phyloP scores from a whole-genome alignment of 2,329 filamentous ascomycete genomes.

The Fusarium proliferatum region DNA sequence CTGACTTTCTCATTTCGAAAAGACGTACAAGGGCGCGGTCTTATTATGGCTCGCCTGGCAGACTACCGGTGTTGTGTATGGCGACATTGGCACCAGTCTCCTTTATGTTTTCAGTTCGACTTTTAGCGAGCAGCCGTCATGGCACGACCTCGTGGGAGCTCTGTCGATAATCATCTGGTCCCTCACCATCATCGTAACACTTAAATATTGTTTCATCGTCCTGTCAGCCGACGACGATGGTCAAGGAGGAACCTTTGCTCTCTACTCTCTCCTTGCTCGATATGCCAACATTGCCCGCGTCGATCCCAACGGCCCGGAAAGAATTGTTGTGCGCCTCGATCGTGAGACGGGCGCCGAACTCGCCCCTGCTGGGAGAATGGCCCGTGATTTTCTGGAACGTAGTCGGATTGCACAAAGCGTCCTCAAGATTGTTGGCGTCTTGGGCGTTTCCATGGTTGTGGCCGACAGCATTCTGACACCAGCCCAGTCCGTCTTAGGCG shows the following conservation, averaged over 20 bases:
- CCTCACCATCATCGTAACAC: conserved; percentile 73
- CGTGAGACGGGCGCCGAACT: conserved; percentile 68
- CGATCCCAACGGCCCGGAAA: conserved; percentile 63
- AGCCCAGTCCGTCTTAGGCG: conserved; percentile 76
- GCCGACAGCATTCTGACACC: conserved; percentile 74
- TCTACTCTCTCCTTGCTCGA: conserved; percentile 72
- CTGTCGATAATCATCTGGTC: conserved; percentile 78
- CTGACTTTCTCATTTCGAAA: conserved; percentile 13
- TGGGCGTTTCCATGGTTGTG: conserved; percentile 76
- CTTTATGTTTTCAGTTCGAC: conserved; percentile 79
- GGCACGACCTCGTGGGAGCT: conserved; percentile 70
- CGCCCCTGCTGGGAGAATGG: conserved; percentile 59
- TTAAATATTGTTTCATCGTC: conserved; percentile 76
- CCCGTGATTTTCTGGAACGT: conserved; percentile 69
- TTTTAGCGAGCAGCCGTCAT: conserved; percentile 65
- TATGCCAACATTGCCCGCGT: conserved; percentile 68
- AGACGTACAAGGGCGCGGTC: conserved; percentile 45
- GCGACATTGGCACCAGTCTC: conserved; percentile 74
- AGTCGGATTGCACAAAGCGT: conserved; percentile 62
- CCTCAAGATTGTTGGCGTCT: conserved; percentile 71
- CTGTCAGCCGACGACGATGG: conserved; percentile 76
- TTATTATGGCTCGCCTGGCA: conserved; percentile 68
- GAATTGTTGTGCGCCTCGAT: conserved; percentile 67
- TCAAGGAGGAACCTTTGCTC: conserved; percentile 76
- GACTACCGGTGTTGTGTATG: conserved; percentile 74